A percentile compares a stretch with the other conserved stretches of the same genome.
These are phyloP conservation scores for Hypoxylon sp. DNA, from an alignment of 2,329 filamentous ascomycete species.

Conservation along the genomic window DNA sequence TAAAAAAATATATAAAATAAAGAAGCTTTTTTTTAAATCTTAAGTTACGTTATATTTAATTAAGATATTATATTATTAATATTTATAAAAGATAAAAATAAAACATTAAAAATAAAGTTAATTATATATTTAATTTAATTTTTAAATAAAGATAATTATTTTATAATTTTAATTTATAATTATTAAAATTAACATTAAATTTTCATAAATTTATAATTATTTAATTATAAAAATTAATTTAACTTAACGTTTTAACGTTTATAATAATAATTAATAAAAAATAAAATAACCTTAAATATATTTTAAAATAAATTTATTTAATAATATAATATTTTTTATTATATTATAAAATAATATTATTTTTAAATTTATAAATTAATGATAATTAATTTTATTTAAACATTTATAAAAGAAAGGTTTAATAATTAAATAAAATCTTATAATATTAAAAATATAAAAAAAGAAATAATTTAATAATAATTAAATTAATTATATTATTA, in stretches of 20 bases:
- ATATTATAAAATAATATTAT: not conserved
- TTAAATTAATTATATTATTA: no score
- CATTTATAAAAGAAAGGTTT: not conserved
- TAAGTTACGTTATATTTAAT: no score
- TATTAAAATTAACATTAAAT: not conserved
- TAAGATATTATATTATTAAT: no score
- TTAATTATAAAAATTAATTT: not conserved
- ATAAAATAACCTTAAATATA: not conserved
- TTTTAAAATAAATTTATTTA: not conserved
- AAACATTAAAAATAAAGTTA: not conserved
- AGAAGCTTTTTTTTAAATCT: no score
- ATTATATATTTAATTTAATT: constrained; percentile 1
- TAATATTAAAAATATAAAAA: no score
- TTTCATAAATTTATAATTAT: not conserved
- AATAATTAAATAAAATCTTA: no score
- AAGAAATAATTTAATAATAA: no score
- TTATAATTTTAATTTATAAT: constrained; percentile 1
- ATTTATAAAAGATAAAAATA: not conserved
- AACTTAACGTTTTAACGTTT: not conserved
- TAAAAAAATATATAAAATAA: not conserved
- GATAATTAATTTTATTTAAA: not conserved
- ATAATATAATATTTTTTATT: not conserved
- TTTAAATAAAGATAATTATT: not conserved
- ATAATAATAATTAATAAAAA: constrained; percentile 5
- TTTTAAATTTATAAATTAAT: not conserved